These are phyloP conservation scores for Starmerella roubikii DNA, from an alignment of 805 yeast genomes.

Conservation along the genomic window DNA sequence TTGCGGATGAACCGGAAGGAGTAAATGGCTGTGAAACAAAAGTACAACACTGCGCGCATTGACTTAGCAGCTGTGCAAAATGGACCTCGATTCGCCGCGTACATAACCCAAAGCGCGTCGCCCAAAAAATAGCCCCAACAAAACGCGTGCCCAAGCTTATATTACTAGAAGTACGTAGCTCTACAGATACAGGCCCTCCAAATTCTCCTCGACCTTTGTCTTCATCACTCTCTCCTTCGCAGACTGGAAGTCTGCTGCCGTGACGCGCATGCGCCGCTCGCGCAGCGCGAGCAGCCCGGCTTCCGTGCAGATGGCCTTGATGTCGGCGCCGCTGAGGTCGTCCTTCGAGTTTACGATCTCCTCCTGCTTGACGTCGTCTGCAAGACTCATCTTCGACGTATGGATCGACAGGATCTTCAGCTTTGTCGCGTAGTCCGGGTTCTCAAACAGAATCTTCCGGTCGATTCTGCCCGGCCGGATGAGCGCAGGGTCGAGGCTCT, in stretches of 20 bases:
- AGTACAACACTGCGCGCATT: too few species aligned
- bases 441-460: slow-evolving; percentile 88
- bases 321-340: slow-evolving; percentile 93
- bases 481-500: slow-evolving; percentile 86
- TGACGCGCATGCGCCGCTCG: slow-evolving; percentile 95
- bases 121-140: neutral
- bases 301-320: slow-evolving; percentile 93
- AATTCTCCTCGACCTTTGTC: slow-evolving; percentile 90
- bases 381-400: slow-evolving; percentile 82
- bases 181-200: slow-evolving; percentile 81
- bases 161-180: neutral
- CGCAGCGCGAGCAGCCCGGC: slow-evolving; percentile 92
- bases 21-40: too few species aligned
- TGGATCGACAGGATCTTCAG: slow-evolving; percentile 86
- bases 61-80: too few species aligned
- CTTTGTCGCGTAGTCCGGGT: slow-evolving; percentile 85
- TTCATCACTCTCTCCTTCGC: slow-evolving; percentile 93
- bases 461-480: slow-evolving; percentile 96
- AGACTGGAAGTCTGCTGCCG: slow-evolving; percentile 80
- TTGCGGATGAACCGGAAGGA: too few species aligned
- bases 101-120: neutral
- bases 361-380: slow-evolving; percentile 77
- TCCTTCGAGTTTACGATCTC: slow-evolving; percentile 83
- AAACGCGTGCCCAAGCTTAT: neutral
- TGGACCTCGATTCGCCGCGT: too few species aligned